These are phyloP conservation scores for Pseudopithomyces maydicus DNA, from an alignment of 2,329 filamentous ascomycete species.

Conservation along the genomic window DNA sequence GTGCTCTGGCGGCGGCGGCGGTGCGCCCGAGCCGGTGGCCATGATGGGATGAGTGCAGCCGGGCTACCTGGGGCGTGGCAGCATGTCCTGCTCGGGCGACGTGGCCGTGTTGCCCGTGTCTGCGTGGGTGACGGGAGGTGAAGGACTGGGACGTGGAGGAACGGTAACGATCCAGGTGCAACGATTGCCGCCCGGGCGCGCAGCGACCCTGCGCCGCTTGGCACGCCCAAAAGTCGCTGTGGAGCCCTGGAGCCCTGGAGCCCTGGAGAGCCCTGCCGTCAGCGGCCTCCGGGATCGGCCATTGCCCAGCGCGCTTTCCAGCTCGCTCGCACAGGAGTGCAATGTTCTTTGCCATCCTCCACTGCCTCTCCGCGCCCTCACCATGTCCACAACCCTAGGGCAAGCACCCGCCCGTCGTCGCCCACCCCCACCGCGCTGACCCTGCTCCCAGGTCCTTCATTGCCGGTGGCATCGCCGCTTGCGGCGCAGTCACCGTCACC, in stretches of 20 bases:
- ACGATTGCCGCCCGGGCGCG: no score
- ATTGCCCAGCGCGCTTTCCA: conserved; percentile 1
- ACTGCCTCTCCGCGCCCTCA: neutral
- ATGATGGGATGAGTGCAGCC: conserved; percentile 21
- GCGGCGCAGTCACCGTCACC: conserved; percentile 94
- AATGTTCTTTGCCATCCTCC: no score
- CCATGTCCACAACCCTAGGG: conserved; percentile 57
- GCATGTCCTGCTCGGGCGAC: conserved; percentile 3
- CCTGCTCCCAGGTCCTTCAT: conserved; percentile 74
- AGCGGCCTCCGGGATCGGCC: no score
- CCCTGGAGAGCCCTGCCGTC: neutral
- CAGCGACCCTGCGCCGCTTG: no score
- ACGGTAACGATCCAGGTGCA: no score
- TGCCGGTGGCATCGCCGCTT: conserved; percentile 94
- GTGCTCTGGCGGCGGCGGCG: conserved; percentile 40
- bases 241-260: neutral
- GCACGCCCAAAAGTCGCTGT: no score
- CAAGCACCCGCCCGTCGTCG: conserved; percentile 24
- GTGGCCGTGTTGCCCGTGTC: neutral
- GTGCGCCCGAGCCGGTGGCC: conserved; percentile 40
- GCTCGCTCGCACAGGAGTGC: neutral
- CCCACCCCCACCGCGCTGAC: neutral
- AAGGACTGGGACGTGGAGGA: no score
- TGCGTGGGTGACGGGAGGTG: no score
- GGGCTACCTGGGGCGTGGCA: neutral